Percentiles rank a stretch among this genome's conserved stretches.
Evolutionary conservation across 768 basidiomycete species (phyloP).

Genomic region (Auricularia heimuer): DNA sequence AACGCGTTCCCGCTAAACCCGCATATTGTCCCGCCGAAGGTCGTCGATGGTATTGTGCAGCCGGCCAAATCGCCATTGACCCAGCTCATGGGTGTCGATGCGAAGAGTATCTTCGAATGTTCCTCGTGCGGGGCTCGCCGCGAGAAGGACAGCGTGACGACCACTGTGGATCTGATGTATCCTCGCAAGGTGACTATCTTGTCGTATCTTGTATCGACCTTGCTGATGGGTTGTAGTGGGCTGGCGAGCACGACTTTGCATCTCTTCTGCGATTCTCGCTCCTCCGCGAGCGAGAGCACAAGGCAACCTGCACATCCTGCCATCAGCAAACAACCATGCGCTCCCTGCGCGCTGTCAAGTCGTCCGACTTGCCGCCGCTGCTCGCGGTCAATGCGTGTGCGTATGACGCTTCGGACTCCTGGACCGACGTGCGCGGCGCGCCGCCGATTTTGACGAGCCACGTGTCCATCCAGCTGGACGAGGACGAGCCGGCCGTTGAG

Average conservation of each 20-base stretch:
- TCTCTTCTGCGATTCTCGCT: slow-evolving; percentile 67
- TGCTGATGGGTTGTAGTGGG: background rate
- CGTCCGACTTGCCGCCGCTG: slow-evolving; percentile 62
- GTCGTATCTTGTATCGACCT: background rate
- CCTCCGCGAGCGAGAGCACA: slow-evolving; percentile 72
- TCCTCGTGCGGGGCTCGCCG: slow-evolving; percentile 58
- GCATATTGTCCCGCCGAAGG: slow-evolving; percentile 29
- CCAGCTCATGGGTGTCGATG: slow-evolving; percentile 75
- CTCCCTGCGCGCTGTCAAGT: slow-evolving; percentile 53
- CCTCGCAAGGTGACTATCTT: slow-evolving; percentile 55
- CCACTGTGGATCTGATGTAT: slow-evolving; percentile 79
- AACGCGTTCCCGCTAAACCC: slow-evolving; percentile 52
- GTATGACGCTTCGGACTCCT: slow-evolving; percentile 63
- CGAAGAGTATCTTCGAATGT: slow-evolving; percentile 68
- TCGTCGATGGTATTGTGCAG: slow-evolving; percentile 14
- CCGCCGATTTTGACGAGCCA: slow-evolving; percentile 50
- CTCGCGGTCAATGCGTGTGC: slow-evolving; percentile 81
- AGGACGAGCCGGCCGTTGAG: slow-evolving; percentile 48
- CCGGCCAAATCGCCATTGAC: slow-evolving; percentile 63
- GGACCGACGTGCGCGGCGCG: slow-evolving; percentile 36
- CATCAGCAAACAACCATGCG: slow-evolving; percentile 67
- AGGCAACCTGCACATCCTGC: slow-evolving; percentile 78
- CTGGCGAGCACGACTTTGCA: slow-evolving; percentile 36
- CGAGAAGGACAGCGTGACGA: slow-evolving; percentile 70
- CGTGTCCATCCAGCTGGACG: slow-evolving; percentile 40